Evolutionary conservation across 1,284 basidiomycete genomes (phyloP), one percentile per base, ranked within the genome.

Genomic region (Ceratobasidium sp.): DNA sequence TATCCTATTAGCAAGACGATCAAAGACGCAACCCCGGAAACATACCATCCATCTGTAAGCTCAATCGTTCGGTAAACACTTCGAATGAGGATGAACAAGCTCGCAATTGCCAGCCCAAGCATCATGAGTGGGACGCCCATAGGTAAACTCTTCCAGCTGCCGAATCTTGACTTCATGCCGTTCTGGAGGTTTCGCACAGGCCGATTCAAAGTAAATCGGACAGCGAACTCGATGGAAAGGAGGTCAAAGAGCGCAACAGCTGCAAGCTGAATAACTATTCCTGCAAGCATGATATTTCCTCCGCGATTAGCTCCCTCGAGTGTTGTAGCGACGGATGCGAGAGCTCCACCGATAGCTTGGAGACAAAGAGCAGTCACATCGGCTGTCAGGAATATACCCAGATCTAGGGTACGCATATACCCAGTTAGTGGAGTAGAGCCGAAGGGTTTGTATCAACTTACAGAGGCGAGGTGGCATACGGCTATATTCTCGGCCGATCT

Each of bases 271-370:
- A 67, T 43, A 2, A 55, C 34, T 23, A 52, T 67, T 46, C 79
- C 79, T 26, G 61, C 75, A 16, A 78, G 73, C 77, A 78, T 77
- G 61, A 78, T 76, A 26, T 75, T 36, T 3, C 73, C 75, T 39
- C 77, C 74, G 43, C 72, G 43, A 41, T 74, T 71, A 14, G 74
- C 50, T 8, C 57, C 67, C 1, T 73, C 52, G n/a, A 45, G 59
- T n/a, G 53, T 73, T 16, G 58, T 45, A 3, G 75, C 72, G 5
- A 23, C 46, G 14, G 76, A 78, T 1, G 80, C 80, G 41, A 78
- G 76, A 1, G 80, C 82, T 8, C 81, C 82, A 1, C 83, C 83
- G 28, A 81, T 75, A 1, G 79, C 80, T 75, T 84, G 80, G 6
- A 84, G 77, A 70, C 81, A 74, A 30, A 84, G 77, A 0, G 80